Percentiles rank a stretch among this genome's conserved stretches.
Conservation (phyloP, 2,329 filamentous ascomycete species). For the Fusarium succisae region DNA sequence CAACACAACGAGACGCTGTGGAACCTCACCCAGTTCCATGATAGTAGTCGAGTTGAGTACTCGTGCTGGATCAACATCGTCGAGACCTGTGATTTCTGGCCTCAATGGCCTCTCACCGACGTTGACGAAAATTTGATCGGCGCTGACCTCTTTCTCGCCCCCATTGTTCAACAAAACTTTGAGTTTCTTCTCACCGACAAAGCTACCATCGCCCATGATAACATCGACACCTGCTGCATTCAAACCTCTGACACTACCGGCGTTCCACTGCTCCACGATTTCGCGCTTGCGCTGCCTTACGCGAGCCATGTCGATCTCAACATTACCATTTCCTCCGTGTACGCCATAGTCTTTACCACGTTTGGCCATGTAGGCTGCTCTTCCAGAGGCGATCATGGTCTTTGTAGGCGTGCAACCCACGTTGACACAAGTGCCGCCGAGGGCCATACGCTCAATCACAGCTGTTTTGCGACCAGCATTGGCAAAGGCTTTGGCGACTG, state of each 20-base stretch:
- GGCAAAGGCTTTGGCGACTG: conserved; percentile 58
- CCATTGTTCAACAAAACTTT: conserved; percentile 46
- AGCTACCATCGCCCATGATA: conserved; percentile 56
- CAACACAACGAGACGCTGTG: conserved; percentile 59
- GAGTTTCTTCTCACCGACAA: conserved; percentile 52
- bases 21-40: conserved; percentile 57
- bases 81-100: conserved; percentile 51
- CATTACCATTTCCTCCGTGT: conserved; percentile 35
- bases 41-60: conserved; percentile 59
- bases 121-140: conserved; percentile 57
- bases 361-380: conserved; percentile 56
- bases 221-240: conserved; percentile 54
- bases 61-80: conserved; percentile 46
- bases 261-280: conserved; percentile 60
- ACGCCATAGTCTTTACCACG: conserved; percentile 59
- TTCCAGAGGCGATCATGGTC: conserved; percentile 63
- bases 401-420: conserved; percentile 67
- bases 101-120: conserved; percentile 54
- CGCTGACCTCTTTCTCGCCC: conserved; percentile 47
- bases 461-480: conserved; percentile 55
- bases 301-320: conserved; percentile 57
- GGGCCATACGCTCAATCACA: conserved; percentile 57
- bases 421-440: conserved; percentile 65
- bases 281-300: conserved; percentile 62
- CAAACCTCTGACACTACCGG: conserved; percentile 56